These are phyloP conservation scores for Ophiocordyceps robertsii DNA, from an alignment of 2,329 filamentous ascomycete genomes.

Conservation along the genomic window DNA sequence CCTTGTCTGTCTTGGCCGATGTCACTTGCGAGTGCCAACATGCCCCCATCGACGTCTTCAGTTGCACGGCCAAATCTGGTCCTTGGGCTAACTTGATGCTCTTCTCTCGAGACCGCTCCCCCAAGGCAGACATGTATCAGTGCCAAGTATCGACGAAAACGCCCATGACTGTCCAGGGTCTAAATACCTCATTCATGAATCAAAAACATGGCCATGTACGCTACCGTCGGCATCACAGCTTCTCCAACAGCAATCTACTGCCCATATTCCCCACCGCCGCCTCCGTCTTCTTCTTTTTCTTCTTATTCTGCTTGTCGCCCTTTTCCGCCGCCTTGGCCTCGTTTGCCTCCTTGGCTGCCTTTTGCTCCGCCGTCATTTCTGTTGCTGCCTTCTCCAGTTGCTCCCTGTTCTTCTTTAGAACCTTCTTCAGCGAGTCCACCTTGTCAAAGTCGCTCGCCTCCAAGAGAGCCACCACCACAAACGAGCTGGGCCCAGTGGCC, in stretches of 20 bases:
- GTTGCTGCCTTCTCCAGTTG: conserved; percentile 53
- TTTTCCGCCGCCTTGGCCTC: conserved; percentile 27
- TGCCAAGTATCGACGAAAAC: too few relatives aligned
- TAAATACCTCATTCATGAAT: not conserved
- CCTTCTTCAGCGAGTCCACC: conserved; percentile 52
- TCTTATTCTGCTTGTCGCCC: conserved; percentile 28
- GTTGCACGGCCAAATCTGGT: too few relatives aligned
- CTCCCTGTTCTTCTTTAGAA: conserved; percentile 61
- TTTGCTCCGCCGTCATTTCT: conserved; percentile 42
- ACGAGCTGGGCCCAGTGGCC: conserved; percentile 77
- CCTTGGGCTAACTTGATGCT: too few relatives aligned
- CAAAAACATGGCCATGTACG: not conserved
- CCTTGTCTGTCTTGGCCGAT: too few relatives aligned
- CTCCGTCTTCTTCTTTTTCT: conserved; percentile 27
- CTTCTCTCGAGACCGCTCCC: too few relatives aligned
- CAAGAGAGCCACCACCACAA: conserved; percentile 69
- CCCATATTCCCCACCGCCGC: conserved; percentile 47
- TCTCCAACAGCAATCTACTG: conserved; percentile 45
- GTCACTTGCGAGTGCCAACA: too few relatives aligned
- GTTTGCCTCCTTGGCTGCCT: conserved; percentile 34
- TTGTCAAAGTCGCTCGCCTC: conserved; percentile 61
- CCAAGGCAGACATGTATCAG: too few relatives aligned
- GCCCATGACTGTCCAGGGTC: too few relatives aligned
- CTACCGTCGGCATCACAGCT: conserved; percentile 24
- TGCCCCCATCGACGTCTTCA: too few relatives aligned